phyloP scores from a whole-genome alignment of 306 rosid genomes.

The Prunus mira region DNA sequence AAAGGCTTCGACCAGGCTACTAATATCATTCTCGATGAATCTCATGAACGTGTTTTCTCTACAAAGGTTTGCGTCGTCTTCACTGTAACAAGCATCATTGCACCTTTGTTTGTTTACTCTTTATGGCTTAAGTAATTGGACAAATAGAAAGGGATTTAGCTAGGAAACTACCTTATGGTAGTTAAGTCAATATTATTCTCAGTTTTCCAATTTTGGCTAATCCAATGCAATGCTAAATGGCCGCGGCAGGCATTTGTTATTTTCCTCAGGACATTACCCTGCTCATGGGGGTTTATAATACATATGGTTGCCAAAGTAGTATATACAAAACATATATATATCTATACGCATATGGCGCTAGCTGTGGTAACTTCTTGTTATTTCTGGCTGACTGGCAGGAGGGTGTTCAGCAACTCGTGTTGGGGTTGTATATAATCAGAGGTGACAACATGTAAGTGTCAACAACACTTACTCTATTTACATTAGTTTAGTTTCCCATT shows the following conservation, averaged over 20 bases:
- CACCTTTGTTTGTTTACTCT: too few relatives aligned
- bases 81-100: background rate
- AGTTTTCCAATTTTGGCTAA: too few relatives aligned
- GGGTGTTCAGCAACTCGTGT: slow-evolving; percentile 91
- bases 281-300: background rate
- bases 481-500: background rate
- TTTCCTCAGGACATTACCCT: background rate
- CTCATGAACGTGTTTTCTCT: slow-evolving; percentile 92
- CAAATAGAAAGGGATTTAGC: too few relatives aligned
- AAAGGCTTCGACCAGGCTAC: slow-evolving; percentile 99
- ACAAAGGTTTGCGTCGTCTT: slow-evolving; percentile 62
- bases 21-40: slow-evolving; percentile 95
- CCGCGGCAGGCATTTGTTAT: background rate
- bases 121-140: too few relatives aligned
- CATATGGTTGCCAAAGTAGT: background rate
- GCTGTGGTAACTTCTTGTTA: background rate
- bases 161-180: too few relatives aligned
- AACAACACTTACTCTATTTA: background rate
- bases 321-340: background rate
- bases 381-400: slow-evolving; percentile 49
- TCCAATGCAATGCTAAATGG: too few relatives aligned
- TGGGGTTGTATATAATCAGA: slow-evolving; percentile 89
- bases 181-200: too few relatives aligned
- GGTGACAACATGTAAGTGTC: slow-evolving; percentile 89
- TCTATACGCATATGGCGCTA: background rate